Evolutionary conservation across 2,329 filamentous ascomycete genomes (phyloP).

Genomic region (Ceratocystis cubensis): DNA sequence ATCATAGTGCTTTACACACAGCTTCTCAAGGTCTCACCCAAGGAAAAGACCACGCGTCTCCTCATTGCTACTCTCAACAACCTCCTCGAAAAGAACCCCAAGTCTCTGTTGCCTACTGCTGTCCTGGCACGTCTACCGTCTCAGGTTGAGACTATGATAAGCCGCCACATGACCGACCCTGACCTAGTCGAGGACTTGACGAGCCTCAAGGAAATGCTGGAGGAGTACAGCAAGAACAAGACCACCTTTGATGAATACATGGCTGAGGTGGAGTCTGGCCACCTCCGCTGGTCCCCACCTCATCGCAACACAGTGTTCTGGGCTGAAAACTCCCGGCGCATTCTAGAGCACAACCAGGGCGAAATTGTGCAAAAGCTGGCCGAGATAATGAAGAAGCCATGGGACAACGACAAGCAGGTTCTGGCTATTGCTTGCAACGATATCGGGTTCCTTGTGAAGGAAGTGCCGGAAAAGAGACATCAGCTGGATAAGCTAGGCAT

Average conservation of each 20-base stretch:
- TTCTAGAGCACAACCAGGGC: constrained; percentile 71
- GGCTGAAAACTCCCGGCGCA: constrained; percentile 79
- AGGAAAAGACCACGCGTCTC: constrained; percentile 93
- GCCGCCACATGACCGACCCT: constrained; percentile 50
- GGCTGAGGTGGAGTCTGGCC: constrained; percentile 72
- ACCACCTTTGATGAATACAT: constrained; percentile 81
- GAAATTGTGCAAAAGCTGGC: constrained; percentile 67
- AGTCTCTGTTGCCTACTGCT: constrained; percentile 69
- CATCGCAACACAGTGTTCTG: constrained; percentile 81
- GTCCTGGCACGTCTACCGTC: constrained; percentile 70
- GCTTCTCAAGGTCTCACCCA: constrained; percentile 80
- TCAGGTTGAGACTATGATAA: constrained; percentile 49
- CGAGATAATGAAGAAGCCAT: constrained; percentile 65
- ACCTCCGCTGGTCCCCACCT: constrained; percentile 84
- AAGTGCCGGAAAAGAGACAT: constrained; percentile 70
- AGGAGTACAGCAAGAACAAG: constrained; percentile 57
- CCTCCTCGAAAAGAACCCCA: constrained; percentile 57
- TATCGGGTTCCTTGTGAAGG: constrained; percentile 74
- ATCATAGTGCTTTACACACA: constrained; percentile 86
- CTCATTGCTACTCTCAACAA: constrained; percentile 83
- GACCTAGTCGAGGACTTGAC: constrained; percentile 52
- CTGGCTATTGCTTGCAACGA: constrained; percentile 89
- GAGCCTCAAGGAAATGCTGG: constrained; percentile 48
- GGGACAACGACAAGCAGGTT: constrained; percentile 73
- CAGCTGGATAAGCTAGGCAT: constrained; percentile 73